Base-by-base conservation (phyloP, 148 eudicot species). In the Dysphania ambrosioides region DNA sequence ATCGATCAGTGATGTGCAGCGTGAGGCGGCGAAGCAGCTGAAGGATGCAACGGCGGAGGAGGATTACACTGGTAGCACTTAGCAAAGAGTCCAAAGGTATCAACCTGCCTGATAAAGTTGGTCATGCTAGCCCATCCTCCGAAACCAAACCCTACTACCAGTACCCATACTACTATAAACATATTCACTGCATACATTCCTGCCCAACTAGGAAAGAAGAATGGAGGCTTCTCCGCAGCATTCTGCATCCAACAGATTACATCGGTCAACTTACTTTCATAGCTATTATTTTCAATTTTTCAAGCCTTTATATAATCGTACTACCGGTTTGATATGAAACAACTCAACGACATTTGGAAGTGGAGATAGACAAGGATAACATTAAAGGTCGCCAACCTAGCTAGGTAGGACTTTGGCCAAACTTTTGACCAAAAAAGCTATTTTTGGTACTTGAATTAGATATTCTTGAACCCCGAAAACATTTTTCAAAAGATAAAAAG, bases 101-200 rank as follows among this genome's bases (percentile, higher is more conserved):
- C 90, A 24, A 93, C 79, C 78, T 93, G 98, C 51, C 62, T 86
- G 1, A 93, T 80, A 57, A 93, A 93, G 79, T 93, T 93, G 75
- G 89, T 83, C 83, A 93, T 53, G 73, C 98, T 93, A 2, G 98
- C 98, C 98, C 98, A 93, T 76, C 97, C 97, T 0, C 97, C 97
- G 63, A 93, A 93, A 65, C 97, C 97, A 61, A 93, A 93, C 19
- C 98, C 98, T 34, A 90, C 86, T 9, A 93, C 84, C 6, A 86
- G 19, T 9, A 90, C 90, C 98, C 98, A 93, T 2, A 74, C 84
- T 64, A 93, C 93, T 8, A 93, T 66, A 34, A 93, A 90, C 32
- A 77, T 75, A 80, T 93, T 93, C 12, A 90, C 2, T 2, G 70
- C 89, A 58, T 88, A 93, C 93, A 93, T 90, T 0, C 82, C 91